Base-by-base conservation (phyloP, 2,329 filamentous ascomycete genomes). In the Penicillium sp. region DNA sequence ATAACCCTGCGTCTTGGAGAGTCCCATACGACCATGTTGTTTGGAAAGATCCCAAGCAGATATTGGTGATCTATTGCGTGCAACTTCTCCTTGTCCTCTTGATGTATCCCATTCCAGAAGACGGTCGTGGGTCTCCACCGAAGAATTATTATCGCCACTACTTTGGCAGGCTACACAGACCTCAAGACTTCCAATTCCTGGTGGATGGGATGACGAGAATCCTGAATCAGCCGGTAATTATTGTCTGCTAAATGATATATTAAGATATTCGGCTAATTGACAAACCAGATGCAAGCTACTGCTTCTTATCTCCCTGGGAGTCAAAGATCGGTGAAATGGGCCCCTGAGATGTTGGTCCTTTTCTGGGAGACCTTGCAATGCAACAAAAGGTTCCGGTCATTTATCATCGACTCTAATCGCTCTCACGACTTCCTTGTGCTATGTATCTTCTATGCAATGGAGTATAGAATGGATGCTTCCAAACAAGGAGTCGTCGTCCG, bases 311-410 rank as follows among this genome's bases (percentile, higher is more conserved):
- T 97, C 2, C 91, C 93, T 0, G 90, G 91, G 5, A 88, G 87
- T 38, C 90, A 95, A 65, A 84, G 88, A 46, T 84, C 88, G 0
- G 79, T 90, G 50, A 90, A 90, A 68, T 96, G 93, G 81, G 91
- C 92, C 0, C 92, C 94, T 2, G 94, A 99, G 74, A 95, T 95
- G 78, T 86, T 97, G 52, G 94, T 97, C 83, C 81, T 99, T 2
- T 97, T 97, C 69, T 99, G 94, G 94, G 94, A 99, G 77, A 86
- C 91, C 37, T 85, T 94, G 5, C 94, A 99, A 73, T 97, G 93
- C 81, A 99, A 99, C 76, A 97, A 96, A 75, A 84, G 93, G 56
- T 99, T 99, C 76, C 84, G 94, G 32, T 91, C 91, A 1, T 99
- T 97, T 73, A 94, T 99, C 66, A 93, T 97, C 60, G 94, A 99